These are phyloP conservation scores for Arachis stenosperma DNA, from an alignment of 306 rosid species.

Conservation along the genomic window DNA sequence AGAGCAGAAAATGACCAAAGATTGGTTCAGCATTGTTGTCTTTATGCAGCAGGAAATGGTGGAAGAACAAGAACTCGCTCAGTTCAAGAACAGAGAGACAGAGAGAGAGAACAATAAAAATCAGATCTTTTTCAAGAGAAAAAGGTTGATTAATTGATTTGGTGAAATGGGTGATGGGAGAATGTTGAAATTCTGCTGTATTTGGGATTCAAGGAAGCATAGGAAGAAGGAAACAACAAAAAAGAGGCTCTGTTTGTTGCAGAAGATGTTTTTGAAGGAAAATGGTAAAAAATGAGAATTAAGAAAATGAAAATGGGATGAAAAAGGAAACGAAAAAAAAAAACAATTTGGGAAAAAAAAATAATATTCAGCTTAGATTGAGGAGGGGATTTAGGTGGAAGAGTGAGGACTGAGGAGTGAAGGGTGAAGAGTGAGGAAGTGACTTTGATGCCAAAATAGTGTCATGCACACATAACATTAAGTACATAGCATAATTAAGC, in stretches of 20 bases:
- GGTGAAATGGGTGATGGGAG: conserved; percentile 33
- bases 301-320: not conserved
- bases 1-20: conserved; percentile 10
- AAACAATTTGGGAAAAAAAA: conserved; percentile 2
- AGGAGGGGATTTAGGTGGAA: conserved; percentile 16
- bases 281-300: not conserved
- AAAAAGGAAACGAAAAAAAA: conserved; percentile 5
- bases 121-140: conserved; percentile 40
- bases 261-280: conserved; percentile 8
- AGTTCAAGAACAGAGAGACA: conserved; percentile 10
- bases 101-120: not conserved
- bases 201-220: conserved; percentile 29
- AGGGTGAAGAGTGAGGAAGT: too few species aligned
- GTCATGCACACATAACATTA: conserved; percentile 30
- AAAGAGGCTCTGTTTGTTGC: not conserved
- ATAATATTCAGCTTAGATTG: conserved; percentile 1
- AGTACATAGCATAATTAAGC: too few species aligned
- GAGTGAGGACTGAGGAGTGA: too few species aligned
- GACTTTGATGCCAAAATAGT: not conserved
- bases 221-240: not conserved
- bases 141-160: not conserved
- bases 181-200: conserved; percentile 27
- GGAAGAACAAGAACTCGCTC: not conserved
- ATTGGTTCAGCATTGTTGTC: conserved; percentile 38
- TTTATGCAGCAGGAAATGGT: conserved; percentile 14